Base-by-base conservation (phyloP, 2,329 filamentous ascomycete species). In the Hypomyces rosellus region DNA sequence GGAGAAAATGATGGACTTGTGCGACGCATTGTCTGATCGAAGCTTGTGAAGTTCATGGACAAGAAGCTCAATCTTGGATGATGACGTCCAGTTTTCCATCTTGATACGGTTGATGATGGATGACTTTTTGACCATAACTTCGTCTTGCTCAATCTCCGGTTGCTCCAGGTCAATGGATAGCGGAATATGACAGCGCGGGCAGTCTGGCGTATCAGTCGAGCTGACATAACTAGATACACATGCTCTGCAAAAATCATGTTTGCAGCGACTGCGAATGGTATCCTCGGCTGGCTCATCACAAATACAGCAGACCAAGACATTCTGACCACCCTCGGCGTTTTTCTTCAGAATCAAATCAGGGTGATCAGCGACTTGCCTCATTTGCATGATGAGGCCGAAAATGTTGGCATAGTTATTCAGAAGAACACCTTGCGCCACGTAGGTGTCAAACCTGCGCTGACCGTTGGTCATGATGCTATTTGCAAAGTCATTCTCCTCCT, bases 361-460 rank as follows among this genome's bases (percentile, higher is more conserved):
- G 64, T 99, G 93, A 58, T 99, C 93, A 7, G 93, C 90, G 22
- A 96, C 89, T 71, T 99, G 93, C 49, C 93, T 86, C 92, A 99
- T 97, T 68, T 96, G 91, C 89, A 97, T 97, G 63, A 99, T 96
- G 49, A 99, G 78, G 63, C 91, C 92, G 62, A 99, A 99, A 57
- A 99, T 97, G 66, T 99, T 99, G 72, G 93, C 93, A 60, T 97
- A 97, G 65, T 96, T 96, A 75, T 97, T 90, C 54, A 99, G 79
- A 69, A 99, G 82, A 16, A 97, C 92, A 72, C 90, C 91, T 56
- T 90, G 88, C 15, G 89, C 86, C 36, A 97, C 93, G 58, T 97
- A 99, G 0, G 91, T 97, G 63, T 97, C 89, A 58, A 97, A 99
- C 60, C 90, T 85, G 54, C 93, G 86, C 52, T 85, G 81, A 7